A percentile compares a stretch with the other conserved stretches of the same genome.
Evolutionary conservation across 2,329 filamentous ascomycete species (phyloP).

Genomic region (Fusarium verticillioides): DNA sequence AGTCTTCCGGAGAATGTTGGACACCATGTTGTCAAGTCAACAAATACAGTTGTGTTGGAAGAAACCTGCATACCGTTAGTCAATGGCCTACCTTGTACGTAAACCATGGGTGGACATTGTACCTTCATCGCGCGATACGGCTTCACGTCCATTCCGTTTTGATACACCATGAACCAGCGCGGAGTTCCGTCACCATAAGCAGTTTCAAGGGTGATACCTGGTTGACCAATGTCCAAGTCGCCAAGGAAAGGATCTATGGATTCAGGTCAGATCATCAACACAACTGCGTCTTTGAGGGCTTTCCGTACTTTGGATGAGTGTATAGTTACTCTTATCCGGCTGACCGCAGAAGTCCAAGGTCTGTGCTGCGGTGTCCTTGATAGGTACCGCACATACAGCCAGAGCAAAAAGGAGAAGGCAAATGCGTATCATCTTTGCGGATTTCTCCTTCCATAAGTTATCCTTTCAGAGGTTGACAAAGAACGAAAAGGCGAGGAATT

Average conservation of each 20-base stretch:
- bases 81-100: rapidly evolving
- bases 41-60: slow-evolving; percentile 31
- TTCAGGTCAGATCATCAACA: background rate
- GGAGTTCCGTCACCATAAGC: slow-evolving; percentile 2
- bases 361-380: background rate
- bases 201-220: slow-evolving; percentile 18
- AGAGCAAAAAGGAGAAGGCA: background rate
- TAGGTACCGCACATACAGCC: background rate
- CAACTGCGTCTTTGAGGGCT: background rate
- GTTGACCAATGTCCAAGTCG: slow-evolving; percentile 27
- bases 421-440: background rate
- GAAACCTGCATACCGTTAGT: background rate
- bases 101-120: background rate
- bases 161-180: slow-evolving; percentile 38
- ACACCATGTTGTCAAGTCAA: slow-evolving; percentile 25
- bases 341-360: background rate
- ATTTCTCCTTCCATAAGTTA: background rate
- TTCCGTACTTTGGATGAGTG: slow-evolving; percentile 19
- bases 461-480: background rate
- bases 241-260: slow-evolving; percentile 31
- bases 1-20: slow-evolving; percentile 29
- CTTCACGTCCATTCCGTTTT: slow-evolving; percentile 35
- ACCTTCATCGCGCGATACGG: slow-evolving; percentile 37
- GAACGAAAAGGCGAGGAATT: background rate
- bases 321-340: slow-evolving; percentile 19